These are phyloP conservation scores for Podila clonocystis DNA, from an alignment of 192 early-diverging fungal genomes.

Conservation along the genomic window DNA sequence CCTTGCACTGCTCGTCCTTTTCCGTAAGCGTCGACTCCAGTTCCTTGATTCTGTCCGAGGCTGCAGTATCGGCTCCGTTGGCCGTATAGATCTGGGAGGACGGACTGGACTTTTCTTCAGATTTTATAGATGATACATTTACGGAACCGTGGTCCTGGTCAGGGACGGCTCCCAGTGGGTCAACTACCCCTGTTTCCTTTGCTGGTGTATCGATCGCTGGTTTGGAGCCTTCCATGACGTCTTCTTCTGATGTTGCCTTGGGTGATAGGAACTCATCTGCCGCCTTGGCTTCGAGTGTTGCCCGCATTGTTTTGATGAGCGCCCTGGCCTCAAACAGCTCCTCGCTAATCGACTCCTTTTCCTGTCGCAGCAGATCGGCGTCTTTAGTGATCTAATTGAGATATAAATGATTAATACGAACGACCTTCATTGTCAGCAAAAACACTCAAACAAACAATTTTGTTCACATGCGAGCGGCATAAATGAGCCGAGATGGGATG, in stretches of 20 bases:
- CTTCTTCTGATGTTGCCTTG: slow-evolving; percentile 8
- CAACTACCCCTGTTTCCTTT: neutral
- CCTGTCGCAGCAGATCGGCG: slow-evolving; percentile 22
- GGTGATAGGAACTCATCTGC: slow-evolving; percentile 41
- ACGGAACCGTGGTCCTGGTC: neutral
- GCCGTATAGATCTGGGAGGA: neutral
- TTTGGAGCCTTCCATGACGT: neutral
- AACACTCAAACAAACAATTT: neutral
- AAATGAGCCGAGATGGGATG: neutral
- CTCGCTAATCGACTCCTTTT: slow-evolving; percentile 35
- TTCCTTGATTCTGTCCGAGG: neutral
- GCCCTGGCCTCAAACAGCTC: slow-evolving; percentile 34
- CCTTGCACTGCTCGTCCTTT: slow-evolving; percentile 5
- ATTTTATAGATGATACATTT: no score
- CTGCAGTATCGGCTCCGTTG: neutral
- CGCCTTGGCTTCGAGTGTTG: slow-evolving; percentile 31
- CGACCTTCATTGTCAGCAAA: no score
- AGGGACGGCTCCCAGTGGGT: slow-evolving; percentile 16
- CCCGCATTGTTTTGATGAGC: slow-evolving; percentile 41
- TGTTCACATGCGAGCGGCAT: no score
- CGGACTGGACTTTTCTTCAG: neutral
- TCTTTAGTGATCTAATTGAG: slow-evolving; percentile 17
- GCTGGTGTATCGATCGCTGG: neutral
- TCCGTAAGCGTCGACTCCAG: slow-evolving; percentile 10
- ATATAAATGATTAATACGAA: no score